Percentiles rank a stretch among this genome's conserved stretches.
phyloP scores from a whole-genome alignment of 129 eudicot genomes.

The Sambucus nigra region DNA sequence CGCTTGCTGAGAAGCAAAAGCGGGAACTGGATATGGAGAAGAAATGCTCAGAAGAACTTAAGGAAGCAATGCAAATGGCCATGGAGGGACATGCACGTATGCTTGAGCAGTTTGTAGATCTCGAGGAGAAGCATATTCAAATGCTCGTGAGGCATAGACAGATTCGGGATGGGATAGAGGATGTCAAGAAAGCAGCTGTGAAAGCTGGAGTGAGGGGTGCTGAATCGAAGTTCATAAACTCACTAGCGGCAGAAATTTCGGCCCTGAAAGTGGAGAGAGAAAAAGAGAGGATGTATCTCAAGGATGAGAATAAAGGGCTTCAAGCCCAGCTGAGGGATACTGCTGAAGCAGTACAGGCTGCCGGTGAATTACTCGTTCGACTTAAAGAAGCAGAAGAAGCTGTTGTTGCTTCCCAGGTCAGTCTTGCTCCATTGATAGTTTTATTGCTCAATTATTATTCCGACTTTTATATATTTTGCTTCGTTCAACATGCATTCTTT shows the following conservation, averaged over 20 bases:
- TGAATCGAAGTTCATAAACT: slow-evolving; percentile 73
- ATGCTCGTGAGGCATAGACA: slow-evolving; percentile 65
- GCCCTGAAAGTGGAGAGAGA: slow-evolving; percentile 75
- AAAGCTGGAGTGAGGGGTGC: slow-evolving; percentile 75
- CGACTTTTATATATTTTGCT: background rate
- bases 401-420: slow-evolving; percentile 73
- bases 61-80: slow-evolving; percentile 91
- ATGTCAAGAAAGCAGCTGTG: slow-evolving; percentile 78
- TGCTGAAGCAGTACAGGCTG: slow-evolving; percentile 98
- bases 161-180: slow-evolving; percentile 75
- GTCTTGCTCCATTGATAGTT: slow-evolving; percentile 12
- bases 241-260: slow-evolving; percentile 79
- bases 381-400: slow-evolving; percentile 95
- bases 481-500: background rate
- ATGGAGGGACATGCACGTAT: slow-evolving; percentile 95
- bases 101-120: slow-evolving; percentile 90
- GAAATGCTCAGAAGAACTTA: slow-evolving; percentile 78
- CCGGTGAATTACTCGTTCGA: slow-evolving; percentile 87
- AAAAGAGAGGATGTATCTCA: slow-evolving; percentile 56
- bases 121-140: slow-evolving; percentile 81
- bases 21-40: slow-evolving; percentile 60
- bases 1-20: slow-evolving; percentile 45
- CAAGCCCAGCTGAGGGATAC: slow-evolving; percentile 89
- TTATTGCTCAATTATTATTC: background rate
- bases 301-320: slow-evolving; percentile 80